A percentile compares a stretch with the other conserved stretches of the same genome.
These are phyloP conservation scores for Podospora pseudopauciseta DNA, from an alignment of 495 filamentous ascomycete species.

Conservation along the genomic window DNA sequence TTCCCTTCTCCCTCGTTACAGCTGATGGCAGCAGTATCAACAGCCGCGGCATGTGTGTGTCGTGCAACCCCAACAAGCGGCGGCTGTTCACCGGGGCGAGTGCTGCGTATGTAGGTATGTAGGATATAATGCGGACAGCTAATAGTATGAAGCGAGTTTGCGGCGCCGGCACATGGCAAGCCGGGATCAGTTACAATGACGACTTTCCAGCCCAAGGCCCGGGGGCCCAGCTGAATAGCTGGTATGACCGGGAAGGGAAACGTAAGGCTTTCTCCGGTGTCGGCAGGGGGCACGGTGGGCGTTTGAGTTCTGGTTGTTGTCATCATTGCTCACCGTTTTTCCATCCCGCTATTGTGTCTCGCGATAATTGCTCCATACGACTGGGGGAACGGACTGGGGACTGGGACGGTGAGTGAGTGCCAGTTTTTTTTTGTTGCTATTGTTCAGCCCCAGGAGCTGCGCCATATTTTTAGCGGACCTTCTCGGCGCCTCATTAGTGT, in stretches of 20 bases:
- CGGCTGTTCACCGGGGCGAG: neutral
- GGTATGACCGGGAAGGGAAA: conserved; percentile 17
- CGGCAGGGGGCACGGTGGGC: conserved; percentile 6
- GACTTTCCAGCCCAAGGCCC: conserved; percentile 3
- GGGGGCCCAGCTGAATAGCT: conserved; percentile 18
- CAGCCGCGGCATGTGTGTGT: conserved; percentile 5
- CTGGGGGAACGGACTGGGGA: neutral
- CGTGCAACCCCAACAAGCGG: neutral
- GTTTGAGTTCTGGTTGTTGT: neutral
- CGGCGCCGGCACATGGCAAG: conserved; percentile 7
- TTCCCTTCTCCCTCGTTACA: neutral
- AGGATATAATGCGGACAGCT: neutral
- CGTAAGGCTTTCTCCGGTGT: conserved; percentile 21
- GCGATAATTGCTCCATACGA: conserved; percentile 5
- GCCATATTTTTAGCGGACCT: conserved; percentile 21
- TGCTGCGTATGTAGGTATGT: too few species aligned
- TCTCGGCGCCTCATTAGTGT: conserved; percentile 10
- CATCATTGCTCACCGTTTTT: neutral
- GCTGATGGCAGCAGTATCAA: neutral
- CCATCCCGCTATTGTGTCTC: neutral
- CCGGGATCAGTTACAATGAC: neutral
- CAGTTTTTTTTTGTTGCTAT: neutral
- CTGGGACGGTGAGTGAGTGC: neutral
- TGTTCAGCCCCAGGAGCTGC: conserved; percentile 20
- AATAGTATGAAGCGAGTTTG: conserved; percentile 16